Base-by-base conservation (phyloP, 75 land plant genomes). In the Larix kaempferi region DNA sequence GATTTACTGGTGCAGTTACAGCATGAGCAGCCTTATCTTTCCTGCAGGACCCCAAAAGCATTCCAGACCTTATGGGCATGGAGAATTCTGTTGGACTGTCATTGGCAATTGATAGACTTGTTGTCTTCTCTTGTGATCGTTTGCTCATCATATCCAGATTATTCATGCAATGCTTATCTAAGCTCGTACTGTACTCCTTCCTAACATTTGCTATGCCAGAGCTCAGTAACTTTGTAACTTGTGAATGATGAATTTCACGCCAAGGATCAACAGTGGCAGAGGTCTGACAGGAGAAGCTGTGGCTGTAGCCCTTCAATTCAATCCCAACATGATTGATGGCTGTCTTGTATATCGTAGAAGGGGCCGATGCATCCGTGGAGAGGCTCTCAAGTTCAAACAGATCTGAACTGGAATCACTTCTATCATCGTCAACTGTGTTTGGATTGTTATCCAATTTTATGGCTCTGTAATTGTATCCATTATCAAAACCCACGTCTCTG, bases 401-500 rank as follows among this genome's bases (percentile, higher is more conserved):
- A 67, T 67, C 72, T 67, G 72, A 67, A 67, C 72, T 67, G 49
- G 72, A 67, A 37, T 67, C 72, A 39, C 72, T 67, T 23, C 22
- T 67, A 33, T 67, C 72, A 67, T 67, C 72, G n/a, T 67, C 72
- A 35, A 37, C 49, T 37, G 22, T 39, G 72, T 17, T 15, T 5
- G n/a, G 7, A 37, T 67, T 67, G 54, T 49, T 49, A 21, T 67
- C 44, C 72, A 67, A 39, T 19, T 67, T 67, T 49, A 67, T 67
- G 72, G 44, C 72, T 35, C 21, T 16, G 49, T 67, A 39, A 67
- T 39, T 67, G 72, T 67, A 67, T 27, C 37, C 72, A 21, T n/a
- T 37, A 14, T 39, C 39, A 37, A 67, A 67, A 67, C 22, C 17
- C n/a, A 67, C n/a, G n/a, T 67, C 72, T 21, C 33, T 67, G 23